These are phyloP conservation scores for Moringa oleifera DNA, from an alignment of 345 rosid species.

Conservation along the genomic window DNA sequence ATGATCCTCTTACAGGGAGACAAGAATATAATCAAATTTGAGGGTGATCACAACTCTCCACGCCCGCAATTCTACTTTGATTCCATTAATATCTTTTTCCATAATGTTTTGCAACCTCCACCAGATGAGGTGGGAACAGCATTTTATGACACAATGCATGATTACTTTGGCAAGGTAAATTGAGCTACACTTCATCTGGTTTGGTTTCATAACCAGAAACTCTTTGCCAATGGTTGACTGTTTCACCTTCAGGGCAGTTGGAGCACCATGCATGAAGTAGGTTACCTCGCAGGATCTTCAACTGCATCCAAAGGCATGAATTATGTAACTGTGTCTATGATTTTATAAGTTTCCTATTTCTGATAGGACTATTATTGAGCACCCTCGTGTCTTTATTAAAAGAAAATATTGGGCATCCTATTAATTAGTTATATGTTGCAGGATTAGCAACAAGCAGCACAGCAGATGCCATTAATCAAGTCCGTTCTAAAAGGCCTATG, in stretches of 20 bases:
- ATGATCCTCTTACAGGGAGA: slow-evolving; percentile 61
- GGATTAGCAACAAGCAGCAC: slow-evolving; percentile 48
- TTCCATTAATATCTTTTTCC: slow-evolving; percentile 90
- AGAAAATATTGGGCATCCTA: slow-evolving; percentile 5
- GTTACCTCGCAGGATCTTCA: slow-evolving; percentile 45
- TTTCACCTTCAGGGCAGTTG: slow-evolving; percentile 57
- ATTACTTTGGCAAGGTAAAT: slow-evolving; percentile 80
- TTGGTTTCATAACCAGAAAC: slow-evolving; percentile 14
- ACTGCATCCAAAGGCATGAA: slow-evolving; percentile 40
- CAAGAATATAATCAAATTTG: slow-evolving; percentile 94
- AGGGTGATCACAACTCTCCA: slow-evolving; percentile 97
- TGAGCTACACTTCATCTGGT: slow-evolving; percentile 18
- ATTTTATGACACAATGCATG: slow-evolving; percentile 50
- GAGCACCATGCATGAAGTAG: slow-evolving; percentile 44
- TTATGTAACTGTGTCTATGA: slow-evolving; percentile 13
- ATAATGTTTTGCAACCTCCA: slow-evolving; percentile 93
- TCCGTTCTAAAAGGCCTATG: slow-evolving; percentile 72
- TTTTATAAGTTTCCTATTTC: slow-evolving; percentile 7
- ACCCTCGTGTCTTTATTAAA: slow-evolving; percentile 3
- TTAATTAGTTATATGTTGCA: slow-evolving; percentile 20
- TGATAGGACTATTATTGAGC: slow-evolving; percentile 7
- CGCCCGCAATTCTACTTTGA: slow-evolving; percentile 97
- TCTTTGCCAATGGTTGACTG: slow-evolving; percentile 22
- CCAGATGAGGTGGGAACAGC: slow-evolving; percentile 62
- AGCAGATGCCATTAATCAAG: slow-evolving; percentile 53